Evolutionary conservation across 352 stramenopile genomes (phyloP), one percentile per base, ranked within the genome.

Genomic region (Globisporangium emineosum): DNA sequence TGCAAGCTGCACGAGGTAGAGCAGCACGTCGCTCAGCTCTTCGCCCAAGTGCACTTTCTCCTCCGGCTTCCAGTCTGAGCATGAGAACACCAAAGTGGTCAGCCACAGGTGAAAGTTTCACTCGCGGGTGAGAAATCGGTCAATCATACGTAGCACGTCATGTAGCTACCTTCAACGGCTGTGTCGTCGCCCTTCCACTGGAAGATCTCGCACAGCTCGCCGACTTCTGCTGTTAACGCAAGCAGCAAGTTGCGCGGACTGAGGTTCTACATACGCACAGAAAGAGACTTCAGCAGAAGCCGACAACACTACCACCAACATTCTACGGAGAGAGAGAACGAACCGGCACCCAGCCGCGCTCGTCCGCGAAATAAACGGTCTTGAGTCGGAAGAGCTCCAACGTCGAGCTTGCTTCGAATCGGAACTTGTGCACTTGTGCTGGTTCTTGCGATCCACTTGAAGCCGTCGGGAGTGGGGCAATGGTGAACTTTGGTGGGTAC

Each of bases 1-100:
- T 57, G 94, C 90, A 21, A 99, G 83, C 30, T 90, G 88, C 19
- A 99, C 81, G 17, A 98, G 74, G 67, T 99, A 99, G 68, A 99
- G 98, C 47, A 97, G 73, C 51, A 99, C 96, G 77, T 99, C 97
- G 27, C 95, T 97, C 27, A 99, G 83, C 77, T 99, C 96, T 71
- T 99, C 94, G 27, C 90, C 93, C 5, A 98, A 64, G 62, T 98
- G 94, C 55, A 94, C 86, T 15, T 92, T 75, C 57, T 98, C 84
- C 25, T 93, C 81, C 2, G 75, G 45, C 13, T 72, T 84, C 83
- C 77, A 96, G 60, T 88, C 86, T 88, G 60, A 3, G 55, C 10
- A 66, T 30, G 57, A 12, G n/a, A 68, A 45, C 49, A 35, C 6
- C 43, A 23, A 29, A 27, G 64, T 21, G n/a, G 40, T 47, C 40